Evolutionary conservation across 805 yeast species (phyloP), one percentile per base, ranked within the genome.

Genomic region (Clavispora fructus): DNA sequence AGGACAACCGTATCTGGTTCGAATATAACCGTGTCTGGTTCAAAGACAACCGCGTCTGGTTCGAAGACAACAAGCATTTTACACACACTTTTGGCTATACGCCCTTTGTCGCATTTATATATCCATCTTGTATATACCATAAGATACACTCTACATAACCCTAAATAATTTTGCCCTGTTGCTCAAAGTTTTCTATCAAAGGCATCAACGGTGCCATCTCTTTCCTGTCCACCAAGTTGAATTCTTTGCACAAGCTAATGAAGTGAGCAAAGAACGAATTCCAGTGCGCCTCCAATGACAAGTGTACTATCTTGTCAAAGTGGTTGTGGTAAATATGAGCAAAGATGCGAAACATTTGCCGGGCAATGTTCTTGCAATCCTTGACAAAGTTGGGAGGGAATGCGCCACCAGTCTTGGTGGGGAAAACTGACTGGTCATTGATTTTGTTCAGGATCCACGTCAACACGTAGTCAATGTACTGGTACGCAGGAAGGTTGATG

Each of bases 221-320:
- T 45, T 75, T 73, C 43, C 81, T 71, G 49, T 90, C 98, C 31
- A 94, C 73, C 53, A 94, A 75, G 44, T 80, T 83, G 64, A 88
- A 94, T 53, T 90, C 96, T 54, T 85, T 84, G 12, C 86, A 79
- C 60, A 94, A 88, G 44, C 96, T 85, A 39, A 92, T 78, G 59
- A 87, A 94, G 63, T 94, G 99, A 13, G 96, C 94, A 67, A 95
- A 94, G 57, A 91, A 87, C 3, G 98, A 91, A 65, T 94, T 94
- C 96, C 96, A 94, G 63, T 94, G 98, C 0, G 98, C 97, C 63
- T 94, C 99, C 49, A 94, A 66, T 1, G 95, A 84, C 48, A 94
- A 68, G 63, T 94, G 97, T n/a, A 92, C 82, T 23, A 92, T 78
- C 61, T 85, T 89, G 54, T 92, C 99, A 65, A 90, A 94, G 64